Evolutionary conservation across 176 grass and related monocot species (phyloP), one percentile per base, ranked within the genome.

Genomic region (Musa schizocarpa): DNA sequence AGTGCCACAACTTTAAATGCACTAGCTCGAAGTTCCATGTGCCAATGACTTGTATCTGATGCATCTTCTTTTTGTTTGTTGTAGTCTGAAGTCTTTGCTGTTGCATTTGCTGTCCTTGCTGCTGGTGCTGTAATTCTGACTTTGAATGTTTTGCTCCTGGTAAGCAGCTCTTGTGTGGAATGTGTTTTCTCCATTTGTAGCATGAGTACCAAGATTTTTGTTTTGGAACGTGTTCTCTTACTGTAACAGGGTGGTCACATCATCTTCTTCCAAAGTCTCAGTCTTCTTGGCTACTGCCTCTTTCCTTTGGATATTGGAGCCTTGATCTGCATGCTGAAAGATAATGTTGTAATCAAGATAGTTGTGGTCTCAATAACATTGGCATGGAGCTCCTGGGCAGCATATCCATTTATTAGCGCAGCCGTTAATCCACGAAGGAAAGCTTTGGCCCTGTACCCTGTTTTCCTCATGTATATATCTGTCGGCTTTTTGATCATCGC

Each of bases 391-490:
- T 99, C 91, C 50, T 99, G 96, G 96, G 96, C 96, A 51, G 96
- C 96, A 4, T 99, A 99, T 85, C 96, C 96, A 8, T 99, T 99
- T 82, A 99, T 99, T 91, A 99, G 96, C 63, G 88, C 88, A 53
- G 96, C 96, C 23, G 91, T 99, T 68, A 95, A 95, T 78, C 91
- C 88, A 78, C 88, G 96, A 72, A 90, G 96, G 81, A 99, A 99
- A 79, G 96, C 91, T 79, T 79, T 99, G 81, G 91, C 96, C 55
- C 74, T 88, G 26, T 95, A 99, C 80, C 96, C 91, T 10, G 96
- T 99, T 14, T 95, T 99, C 84, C 96, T 99, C 76, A 95, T 99
- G 91, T 99, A 99, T 78, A 88, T 95, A 71, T 99, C 96, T 49
- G 96, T 99, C 29, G 88, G 88, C 20, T 99, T 99, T 77, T 81